Evolutionary conservation across 2,329 filamentous ascomycete genomes (phyloP), one percentile per base, ranked within the genome.

Genomic region (Bisporella sp.): DNA sequence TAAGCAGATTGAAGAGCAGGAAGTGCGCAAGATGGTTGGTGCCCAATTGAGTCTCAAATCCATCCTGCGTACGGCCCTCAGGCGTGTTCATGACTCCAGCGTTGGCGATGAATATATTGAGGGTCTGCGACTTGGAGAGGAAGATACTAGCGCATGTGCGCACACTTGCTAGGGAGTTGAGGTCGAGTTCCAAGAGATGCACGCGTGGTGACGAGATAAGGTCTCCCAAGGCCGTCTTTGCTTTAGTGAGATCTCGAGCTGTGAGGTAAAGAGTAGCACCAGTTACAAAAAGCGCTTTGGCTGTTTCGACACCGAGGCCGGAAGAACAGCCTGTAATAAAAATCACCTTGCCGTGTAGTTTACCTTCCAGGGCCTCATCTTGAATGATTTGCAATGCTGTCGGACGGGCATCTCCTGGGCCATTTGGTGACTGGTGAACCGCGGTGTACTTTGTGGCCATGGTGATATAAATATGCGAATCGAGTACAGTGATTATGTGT

Each of bases 11-110:
- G 59, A 77, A 75, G 13, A 80, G 69, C 0, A 79, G 69, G 64
- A 79, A 80, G 56, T 79, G 73, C 12, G 65, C 68, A 4, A 81
- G 66, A 57, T 80, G 72, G 58, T 79, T 79, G 11, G 68, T 73
- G 41, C 70, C 75, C 51, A 79, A 72, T 53, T 79, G 75, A 0
- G 62, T 62, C 56, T 80, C 76, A 58, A 71, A 73, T 21, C 73
- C 73, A 53, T 77, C 73, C n/a, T 54, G 55, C 1, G 71, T 76
- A 5, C 54, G 52, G 12, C 68, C 57, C 47, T 57, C 49, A 12
- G 51, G 53, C 37, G 42, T 41, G 8, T 48, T 50, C 53, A 55
- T 55, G 9, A 56, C 50, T 31, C 58, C 59, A 0, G 59, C 59
- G 37, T 62, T 62, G 46, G 46, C 48, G 35, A 60, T 52, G 30